Evolutionary conservation across 306 rosid genomes (phyloP), one percentile per base, ranked within the genome.

Genomic region (Casuarina equisetifolia): DNA sequence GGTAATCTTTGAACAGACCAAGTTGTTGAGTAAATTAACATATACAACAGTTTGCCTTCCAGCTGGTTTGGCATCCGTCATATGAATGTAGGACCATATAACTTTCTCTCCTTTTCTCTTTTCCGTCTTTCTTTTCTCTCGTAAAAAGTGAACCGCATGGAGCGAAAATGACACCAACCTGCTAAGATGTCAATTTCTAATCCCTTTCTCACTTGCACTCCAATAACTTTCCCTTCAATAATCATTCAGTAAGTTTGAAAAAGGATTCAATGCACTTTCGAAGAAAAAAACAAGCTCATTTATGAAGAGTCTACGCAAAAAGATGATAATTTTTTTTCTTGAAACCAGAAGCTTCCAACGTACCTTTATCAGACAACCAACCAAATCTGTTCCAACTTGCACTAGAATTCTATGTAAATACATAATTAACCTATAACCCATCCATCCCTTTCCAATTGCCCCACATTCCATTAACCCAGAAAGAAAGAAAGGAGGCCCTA

Each of bases 361-460:
- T n/a, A 76, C 9, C 93, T 81, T 85, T 90, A 79, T 69, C 42
- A 62, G 77, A 84, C 83, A 87, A 83, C 76, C 73, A 83, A 81
- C 87, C 82, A 85, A 83, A 81, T 83, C 80, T 73, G 88, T 73
- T 82, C 76, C 98, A 86, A 83, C 80, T 90, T 84, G 88, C 84
- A 81, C 72, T 82, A 77, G 70, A 83, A 46, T 57, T 86, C 83
- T 88, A 86, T 82, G 48, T 82, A 75, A 51, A 83, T 82, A 79
- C 90, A 90, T 87, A 76, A 86, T 84, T 61, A 59, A 76, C 75
- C 72, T 74, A 48, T 9, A 8, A 72, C 76, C 82, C 79, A 74
- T 81, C 87, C 70, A 39, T 44, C 76, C 74, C 84, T 77, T 89
- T 89, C 74, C 11, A 63, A 52, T 74, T 85, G 84, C 44, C 97